Percentiles rank a stretch among this genome's conserved stretches.
Conservation (phyloP, 129 eudicot genomes). For the Centrapalus pauciflorus region DNA sequence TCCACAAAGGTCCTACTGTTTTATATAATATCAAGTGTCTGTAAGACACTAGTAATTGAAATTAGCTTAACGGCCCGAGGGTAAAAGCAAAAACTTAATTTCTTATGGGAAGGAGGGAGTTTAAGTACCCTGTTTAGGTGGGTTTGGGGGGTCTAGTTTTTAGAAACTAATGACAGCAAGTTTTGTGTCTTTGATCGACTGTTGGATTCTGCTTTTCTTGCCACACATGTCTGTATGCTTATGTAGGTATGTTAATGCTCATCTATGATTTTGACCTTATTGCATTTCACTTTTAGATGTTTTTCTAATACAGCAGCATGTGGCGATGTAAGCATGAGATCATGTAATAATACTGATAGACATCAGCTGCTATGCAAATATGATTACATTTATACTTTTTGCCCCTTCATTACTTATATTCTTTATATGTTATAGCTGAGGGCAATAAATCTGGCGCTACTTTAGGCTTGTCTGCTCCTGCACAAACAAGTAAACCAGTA, state of each 20-base stretch:
- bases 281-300: neutral
- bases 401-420: neutral
- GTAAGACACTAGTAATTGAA: neutral
- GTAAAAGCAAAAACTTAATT: neutral
- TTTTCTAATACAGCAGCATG: neutral
- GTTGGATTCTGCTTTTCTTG: too few relatives aligned
- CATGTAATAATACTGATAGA: neutral
- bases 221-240: neutral
- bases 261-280: neutral
- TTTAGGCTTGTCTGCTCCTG: slow-evolving; percentile 26
- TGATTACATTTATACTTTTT: neutral
- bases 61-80: neutral
- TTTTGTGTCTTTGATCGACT: too few relatives aligned
- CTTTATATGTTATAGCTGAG: slow-evolving; percentile 28
- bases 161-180: neutral
- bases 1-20: neutral
- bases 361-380: neutral
- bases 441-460: slow-evolving; percentile 29
- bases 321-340: slow-evolving; percentile 5
- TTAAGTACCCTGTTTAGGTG: neutral
- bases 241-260: neutral
- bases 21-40: neutral
- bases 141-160: neutral
- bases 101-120: neutral
- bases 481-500: slow-evolving; percentile 33